Conservation (phyloP, 2,329 filamentous ascomycete species). For the Tympanopsis confertula region DNA sequence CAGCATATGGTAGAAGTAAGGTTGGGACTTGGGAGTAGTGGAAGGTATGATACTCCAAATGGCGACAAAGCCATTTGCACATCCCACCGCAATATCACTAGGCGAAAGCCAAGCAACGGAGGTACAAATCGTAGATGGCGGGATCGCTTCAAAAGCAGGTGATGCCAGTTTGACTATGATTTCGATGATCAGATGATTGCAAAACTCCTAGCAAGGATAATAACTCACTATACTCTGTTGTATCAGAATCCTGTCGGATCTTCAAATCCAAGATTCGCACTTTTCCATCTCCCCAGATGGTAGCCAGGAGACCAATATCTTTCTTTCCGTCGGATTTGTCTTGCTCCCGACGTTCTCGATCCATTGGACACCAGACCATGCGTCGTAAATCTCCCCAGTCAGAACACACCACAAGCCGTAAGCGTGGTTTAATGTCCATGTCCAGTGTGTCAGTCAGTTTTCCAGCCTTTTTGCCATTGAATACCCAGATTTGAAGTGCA, state of each 20-base stretch:
- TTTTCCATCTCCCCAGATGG: constrained; percentile 44
- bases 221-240: constrained; percentile 9
- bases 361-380: constrained; percentile 43
- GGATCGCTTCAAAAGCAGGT: constrained; percentile 34
- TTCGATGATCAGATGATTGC: not conserved
- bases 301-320: constrained; percentile 38
- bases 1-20: constrained; percentile 20
- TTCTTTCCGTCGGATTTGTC: constrained; percentile 14
- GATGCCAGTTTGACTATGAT: constrained; percentile 24
- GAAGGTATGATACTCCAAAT: constrained; percentile 32
- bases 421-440: constrained; percentile 24
- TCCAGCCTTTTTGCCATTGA: constrained; percentile 23
- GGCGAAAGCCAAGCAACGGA: constrained; percentile 43
- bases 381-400: constrained; percentile 42
- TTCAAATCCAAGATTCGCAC: constrained; percentile 40
- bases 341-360: constrained; percentile 14
- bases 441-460: constrained; percentile 24
- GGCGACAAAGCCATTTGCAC: constrained; percentile 41
- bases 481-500: constrained; percentile 47
- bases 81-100: constrained; percentile 39
- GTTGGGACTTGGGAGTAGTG: constrained; percentile 24
- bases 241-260: constrained; percentile 4
- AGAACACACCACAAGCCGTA: constrained; percentile 38
- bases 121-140: constrained; percentile 40
- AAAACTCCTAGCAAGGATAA: not conserved